phyloP scores from a whole-genome alignment of 441 rosid species.

The Populus hybrid region DNA sequence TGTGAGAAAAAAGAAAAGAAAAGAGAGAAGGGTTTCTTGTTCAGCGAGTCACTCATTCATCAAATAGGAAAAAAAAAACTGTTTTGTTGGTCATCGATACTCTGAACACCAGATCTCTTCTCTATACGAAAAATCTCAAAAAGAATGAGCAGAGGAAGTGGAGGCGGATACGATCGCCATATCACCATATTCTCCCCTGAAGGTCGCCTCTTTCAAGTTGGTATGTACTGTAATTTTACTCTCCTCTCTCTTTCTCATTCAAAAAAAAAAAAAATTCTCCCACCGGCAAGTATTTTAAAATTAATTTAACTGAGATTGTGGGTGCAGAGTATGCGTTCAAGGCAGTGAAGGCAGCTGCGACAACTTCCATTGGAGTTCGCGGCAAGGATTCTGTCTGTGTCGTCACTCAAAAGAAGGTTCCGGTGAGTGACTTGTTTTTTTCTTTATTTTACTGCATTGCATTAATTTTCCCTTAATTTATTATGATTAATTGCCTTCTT shows the following conservation, averaged over 20 bases:
- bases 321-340: conserved; percentile 87
- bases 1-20: no score
- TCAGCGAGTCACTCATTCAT: conserved; percentile 11
- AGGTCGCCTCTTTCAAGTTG: conserved; percentile 98
- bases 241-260: background rate
- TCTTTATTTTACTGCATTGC: background rate
- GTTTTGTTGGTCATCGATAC: background rate
- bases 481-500: background rate
- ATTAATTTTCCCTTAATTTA: background rate
- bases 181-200: conserved; percentile 98
- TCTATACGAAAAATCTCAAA: background rate
- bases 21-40: conserved; percentile 1
- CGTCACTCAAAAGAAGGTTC: conserved; percentile 97
- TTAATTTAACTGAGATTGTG: background rate
- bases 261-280: background rate
- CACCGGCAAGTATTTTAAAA: background rate
- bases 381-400: conserved; percentile 95
- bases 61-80: background rate
- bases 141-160: conserved; percentile 94
- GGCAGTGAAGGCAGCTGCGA: conserved; percentile 88
- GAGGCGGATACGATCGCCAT: conserved; percentile 97
- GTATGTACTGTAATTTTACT: conserved; percentile 32
- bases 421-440: conserved; percentile 44
- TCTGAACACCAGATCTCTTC: background rate
- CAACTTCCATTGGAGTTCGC: conserved; percentile 93